These are phyloP conservation scores for Ceratobasidium sp. DNA, from an alignment of 1,284 basidiomycete genomes.

Conservation along the genomic window DNA sequence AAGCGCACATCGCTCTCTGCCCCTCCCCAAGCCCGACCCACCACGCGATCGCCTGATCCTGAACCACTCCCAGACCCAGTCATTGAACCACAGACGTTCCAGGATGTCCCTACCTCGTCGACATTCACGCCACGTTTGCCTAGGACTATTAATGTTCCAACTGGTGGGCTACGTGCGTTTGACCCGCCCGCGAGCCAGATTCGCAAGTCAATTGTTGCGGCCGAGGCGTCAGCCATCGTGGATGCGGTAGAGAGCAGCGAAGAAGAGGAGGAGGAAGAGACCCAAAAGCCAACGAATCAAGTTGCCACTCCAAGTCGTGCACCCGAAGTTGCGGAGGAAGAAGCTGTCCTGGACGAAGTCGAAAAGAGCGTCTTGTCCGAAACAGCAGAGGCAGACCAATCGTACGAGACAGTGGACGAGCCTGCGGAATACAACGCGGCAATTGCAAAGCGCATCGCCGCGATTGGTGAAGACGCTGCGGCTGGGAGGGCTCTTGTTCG, in stretches of 20 bases:
- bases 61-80: constrained; percentile 13
- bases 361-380: constrained; percentile 53
- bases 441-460: constrained; percentile 51
- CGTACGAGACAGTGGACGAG: constrained; percentile 57
- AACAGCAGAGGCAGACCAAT: constrained; percentile 57
- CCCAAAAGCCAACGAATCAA: constrained; percentile 53
- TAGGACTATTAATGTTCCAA: constrained; percentile 19
- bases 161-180: constrained; percentile 27
- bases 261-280: constrained; percentile 49
- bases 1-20: constrained; percentile 41
- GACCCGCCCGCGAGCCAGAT: constrained; percentile 27
- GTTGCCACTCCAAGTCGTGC: background rate
- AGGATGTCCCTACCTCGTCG: constrained; percentile 43
- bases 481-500: constrained; percentile 38
- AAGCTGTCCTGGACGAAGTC: constrained; percentile 37
- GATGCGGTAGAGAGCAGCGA: constrained; percentile 28
- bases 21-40: constrained; percentile 27
- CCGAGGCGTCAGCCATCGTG: constrained; percentile 17
- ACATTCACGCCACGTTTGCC: constrained; percentile 47
- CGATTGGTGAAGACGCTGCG: constrained; percentile 52
- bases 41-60: constrained; percentile 8
- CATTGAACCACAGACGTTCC: constrained; percentile 61
- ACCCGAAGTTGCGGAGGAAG: constrained; percentile 23
- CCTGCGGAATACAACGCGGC: constrained; percentile 50
- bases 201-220: constrained; percentile 39